phyloP scores from a whole-genome alignment of 768 basidiomycete species.

The Pulveroboletus sp. region DNA sequence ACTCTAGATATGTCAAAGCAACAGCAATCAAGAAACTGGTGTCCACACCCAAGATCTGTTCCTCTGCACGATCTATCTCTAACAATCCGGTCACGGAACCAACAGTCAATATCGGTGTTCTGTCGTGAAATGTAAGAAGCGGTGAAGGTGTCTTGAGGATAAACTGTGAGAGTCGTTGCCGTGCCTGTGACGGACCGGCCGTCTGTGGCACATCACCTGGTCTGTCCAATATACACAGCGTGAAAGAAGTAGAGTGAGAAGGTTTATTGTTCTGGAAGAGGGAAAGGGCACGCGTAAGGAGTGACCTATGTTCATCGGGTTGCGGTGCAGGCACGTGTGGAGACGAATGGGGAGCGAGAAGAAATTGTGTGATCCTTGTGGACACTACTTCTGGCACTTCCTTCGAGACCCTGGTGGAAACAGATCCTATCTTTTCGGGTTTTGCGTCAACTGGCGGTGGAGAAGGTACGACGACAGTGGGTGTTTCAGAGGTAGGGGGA shows the following conservation, averaged over 20 bases:
- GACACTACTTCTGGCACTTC: conserved; percentile 7
- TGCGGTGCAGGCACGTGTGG: conserved; percentile 30
- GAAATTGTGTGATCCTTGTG: conserved; percentile 42
- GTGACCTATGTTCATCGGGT: conserved; percentile 32
- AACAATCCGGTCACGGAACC: conserved; percentile 56
- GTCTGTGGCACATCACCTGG: conserved; percentile 14
- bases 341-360: conserved; percentile 45
- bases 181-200: conserved; percentile 13
- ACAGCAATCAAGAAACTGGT: conserved; percentile 75
- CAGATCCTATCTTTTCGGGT: conserved; percentile 18
- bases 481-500: conserved; percentile 45
- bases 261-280: conserved; percentile 46
- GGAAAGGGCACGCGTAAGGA: conserved; percentile 49
- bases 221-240: conserved; percentile 34
- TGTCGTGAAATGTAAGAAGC: conserved; percentile 66
- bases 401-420: background rate
- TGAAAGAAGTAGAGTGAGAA: conserved; percentile 60
- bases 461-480: conserved; percentile 30
- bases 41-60: conserved; percentile 60
- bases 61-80: conserved; percentile 56
- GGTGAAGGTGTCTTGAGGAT: conserved; percentile 33
- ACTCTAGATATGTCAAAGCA: conserved; percentile 71
- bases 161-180: conserved; percentile 16
- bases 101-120: conserved; percentile 60
- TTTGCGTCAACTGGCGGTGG: conserved; percentile 31